A percentile compares a stretch with the other conserved stretches of the same genome.
These are phyloP conservation scores for Claviceps africana DNA, from an alignment of 2,329 filamentous ascomycete species.

Conservation along the genomic window DNA sequence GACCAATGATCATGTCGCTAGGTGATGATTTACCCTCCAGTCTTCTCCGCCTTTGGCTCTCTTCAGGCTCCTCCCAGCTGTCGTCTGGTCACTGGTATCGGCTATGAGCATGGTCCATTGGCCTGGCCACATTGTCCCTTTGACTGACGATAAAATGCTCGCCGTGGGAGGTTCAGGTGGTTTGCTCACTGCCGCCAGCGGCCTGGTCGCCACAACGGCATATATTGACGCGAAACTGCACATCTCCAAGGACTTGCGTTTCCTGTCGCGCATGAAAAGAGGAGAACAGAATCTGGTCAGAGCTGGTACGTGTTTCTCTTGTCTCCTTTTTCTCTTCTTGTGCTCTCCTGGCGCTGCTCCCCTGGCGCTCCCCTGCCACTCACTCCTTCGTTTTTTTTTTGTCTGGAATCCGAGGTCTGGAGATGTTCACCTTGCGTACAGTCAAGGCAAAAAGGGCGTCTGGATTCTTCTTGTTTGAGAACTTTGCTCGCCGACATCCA, in stretches of 20 bases:
- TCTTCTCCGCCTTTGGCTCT: background rate
- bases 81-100: too few species aligned
- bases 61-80: too few species aligned
- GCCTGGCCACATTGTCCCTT: too few species aligned
- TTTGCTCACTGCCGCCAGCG: constrained; percentile 1
- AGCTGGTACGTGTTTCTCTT: constrained; percentile 1
- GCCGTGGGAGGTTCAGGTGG: background rate
- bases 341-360: background rate
- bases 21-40: too few species aligned
- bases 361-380: too few species aligned
- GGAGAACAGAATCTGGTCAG: background rate
- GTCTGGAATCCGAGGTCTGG: too few species aligned
- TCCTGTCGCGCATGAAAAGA: background rate
- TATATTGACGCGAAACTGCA: constrained; percentile 6
- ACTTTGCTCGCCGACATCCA: background rate
- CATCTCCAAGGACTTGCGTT: constrained; percentile 1
- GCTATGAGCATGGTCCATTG: too few species aligned
- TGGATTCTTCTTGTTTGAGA: constrained; percentile 3
- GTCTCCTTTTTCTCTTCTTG: background rate
- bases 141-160: background rate
- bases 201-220: constrained; percentile 2
- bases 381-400: too few species aligned
- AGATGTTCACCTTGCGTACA: background rate
- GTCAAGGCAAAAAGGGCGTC: constrained; percentile 4
- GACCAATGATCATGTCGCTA: background rate